Base-by-base conservation (phyloP, 148 eudicot species). In the Cornus suecica region DNA sequence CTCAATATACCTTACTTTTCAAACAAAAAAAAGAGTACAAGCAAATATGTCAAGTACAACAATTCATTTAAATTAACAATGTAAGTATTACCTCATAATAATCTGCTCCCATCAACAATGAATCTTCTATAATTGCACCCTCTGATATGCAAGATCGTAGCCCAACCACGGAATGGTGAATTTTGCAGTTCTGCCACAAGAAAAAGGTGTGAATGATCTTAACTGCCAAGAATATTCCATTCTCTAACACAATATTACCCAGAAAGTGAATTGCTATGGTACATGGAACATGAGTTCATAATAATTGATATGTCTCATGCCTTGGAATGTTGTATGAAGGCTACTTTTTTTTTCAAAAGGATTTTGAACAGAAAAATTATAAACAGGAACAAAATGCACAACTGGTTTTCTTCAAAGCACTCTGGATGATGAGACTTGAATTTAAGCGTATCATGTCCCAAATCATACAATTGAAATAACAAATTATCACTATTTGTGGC, bases 51-150 rank as follows among this genome's bases (percentile, higher is more conserved):
- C 62, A 18, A 58, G 24, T n/a, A 37, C 22, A 37, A 73, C 16
- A 41, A 62, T 48, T 20, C 30, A 30, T 9, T 37, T 15, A 25
- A 68, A 4, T 32, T 52, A 5, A 3, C 8, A 22, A 1, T 14
- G 8, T 18, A 25, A 66, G 42, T 78, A 62, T 69, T 81, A 92
- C 98, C 98, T 94, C 98, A 54, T 94, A 94, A 80, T 94, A 94
- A 88, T 94, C 98, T 52, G 98, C 98, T 78, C 98, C 98, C 98
- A 94, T 94, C 84, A 94, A 80, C 77, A 94, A 73, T 8, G 98
- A 78, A 75, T 92, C 98, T 84, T 94, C 98, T 54, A 94, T 92
- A 62, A 94, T 80, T 79, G 98, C 93, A 64, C 98, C 98, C 74
- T 90, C 98, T 4, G 97, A 90, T 67, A 94, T 94, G 82, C 97